Evolutionary conservation across 768 basidiomycete species (phyloP), one percentile per base, ranked within the genome.

Genomic region (Clitopilus hobsonii): DNA sequence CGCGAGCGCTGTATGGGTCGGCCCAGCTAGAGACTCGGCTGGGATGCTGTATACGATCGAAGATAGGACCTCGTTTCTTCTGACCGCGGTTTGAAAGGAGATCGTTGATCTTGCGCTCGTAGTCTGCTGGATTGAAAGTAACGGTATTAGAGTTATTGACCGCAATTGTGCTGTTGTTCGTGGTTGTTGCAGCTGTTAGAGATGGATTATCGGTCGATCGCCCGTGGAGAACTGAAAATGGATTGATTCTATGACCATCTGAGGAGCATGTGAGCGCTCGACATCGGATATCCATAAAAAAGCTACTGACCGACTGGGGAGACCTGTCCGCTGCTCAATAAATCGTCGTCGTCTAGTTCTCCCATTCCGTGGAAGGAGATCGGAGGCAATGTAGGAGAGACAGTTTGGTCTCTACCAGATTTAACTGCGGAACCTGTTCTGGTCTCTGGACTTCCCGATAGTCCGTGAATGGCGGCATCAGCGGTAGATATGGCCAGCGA

Each of bases 291-390:
- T 48, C 47, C 5, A 26, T 8, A 14, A 22, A 52, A 22, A 53
- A 52, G 7, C 52, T 22, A 69, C 79, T 62, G 66, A 86, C 88
- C 84, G 57, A 80, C 71, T 5, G 89, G 88, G 23, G 89, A 92
- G 1, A 77, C 81, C 63, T 89, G 89, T 0, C 88, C 88, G 62
- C 89, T 91, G 65, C 89, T 91, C 50, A 87, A 68, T n/a, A 85
- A 69, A 13, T 87, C 84, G 13, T 87, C 87, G 18, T 88, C 86
- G 6, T 72, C 75, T 38, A 58, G 56, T 28, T 74, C 70, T 48
- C 63, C 56, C 10, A 60, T 59, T 3, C 6, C 57, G 26, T 25
- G 22, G 14, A 70, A 69, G 10, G 57, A 60, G 47, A 69, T 65
- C 14, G 72, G 65, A 30, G 68, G 68, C 16, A 73, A 60, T 2